These are phyloP conservation scores for Pyrenula massariospora DNA, from an alignment of 495 filamentous ascomycete genomes.

Conservation along the genomic window DNA sequence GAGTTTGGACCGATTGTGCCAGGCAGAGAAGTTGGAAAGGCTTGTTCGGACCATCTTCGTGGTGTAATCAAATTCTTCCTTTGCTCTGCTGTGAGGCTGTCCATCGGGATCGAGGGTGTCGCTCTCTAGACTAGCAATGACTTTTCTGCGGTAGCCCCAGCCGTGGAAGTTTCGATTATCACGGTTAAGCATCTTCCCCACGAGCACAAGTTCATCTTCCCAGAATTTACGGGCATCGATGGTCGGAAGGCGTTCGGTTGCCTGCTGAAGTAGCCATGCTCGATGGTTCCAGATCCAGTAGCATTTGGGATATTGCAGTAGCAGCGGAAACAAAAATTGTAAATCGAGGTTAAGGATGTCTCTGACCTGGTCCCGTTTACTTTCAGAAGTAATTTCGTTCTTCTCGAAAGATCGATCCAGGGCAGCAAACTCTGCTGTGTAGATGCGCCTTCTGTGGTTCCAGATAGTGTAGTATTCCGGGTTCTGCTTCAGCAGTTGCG, in stretches of 20 bases:
- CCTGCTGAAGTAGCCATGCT: slow-evolving; percentile 70
- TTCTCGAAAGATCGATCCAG: slow-evolving; percentile 35
- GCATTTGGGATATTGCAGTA: slow-evolving; percentile 83
- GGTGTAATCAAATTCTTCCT: slow-evolving; percentile 81
- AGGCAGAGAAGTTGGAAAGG: slow-evolving; percentile 92
- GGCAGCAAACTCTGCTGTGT: background rate
- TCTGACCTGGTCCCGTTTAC: slow-evolving; percentile 17
- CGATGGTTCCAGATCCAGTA: slow-evolving; percentile 99
- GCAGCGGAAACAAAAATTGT: slow-evolving; percentile 67
- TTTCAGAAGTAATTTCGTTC: slow-evolving; percentile 10
- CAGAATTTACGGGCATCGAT: slow-evolving; percentile 52
- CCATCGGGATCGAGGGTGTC: slow-evolving; percentile 26
- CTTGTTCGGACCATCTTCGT: slow-evolving; percentile 71
- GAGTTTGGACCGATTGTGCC: slow-evolving; percentile 80
- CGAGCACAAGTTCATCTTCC: slow-evolving; percentile 70
- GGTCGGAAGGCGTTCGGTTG: slow-evolving; percentile 45
- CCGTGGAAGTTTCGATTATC: slow-evolving; percentile 95
- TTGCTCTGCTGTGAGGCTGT: slow-evolving; percentile 43
- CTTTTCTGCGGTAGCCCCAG: slow-evolving; percentile 79
- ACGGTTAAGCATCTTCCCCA: slow-evolving; percentile 70
- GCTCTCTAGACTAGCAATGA: slow-evolving; percentile 59
- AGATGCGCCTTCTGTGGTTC: slow-evolving; percentile 74
- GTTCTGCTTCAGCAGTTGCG: slow-evolving; percentile 71
- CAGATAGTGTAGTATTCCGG: slow-evolving; percentile 98
- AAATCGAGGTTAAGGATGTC: slow-evolving; percentile 59